A percentile compares a stretch with the other conserved stretches of the same genome.
Conservation (phyloP, 106 monocot species). For the Acanthochlamys bracteata region DNA sequence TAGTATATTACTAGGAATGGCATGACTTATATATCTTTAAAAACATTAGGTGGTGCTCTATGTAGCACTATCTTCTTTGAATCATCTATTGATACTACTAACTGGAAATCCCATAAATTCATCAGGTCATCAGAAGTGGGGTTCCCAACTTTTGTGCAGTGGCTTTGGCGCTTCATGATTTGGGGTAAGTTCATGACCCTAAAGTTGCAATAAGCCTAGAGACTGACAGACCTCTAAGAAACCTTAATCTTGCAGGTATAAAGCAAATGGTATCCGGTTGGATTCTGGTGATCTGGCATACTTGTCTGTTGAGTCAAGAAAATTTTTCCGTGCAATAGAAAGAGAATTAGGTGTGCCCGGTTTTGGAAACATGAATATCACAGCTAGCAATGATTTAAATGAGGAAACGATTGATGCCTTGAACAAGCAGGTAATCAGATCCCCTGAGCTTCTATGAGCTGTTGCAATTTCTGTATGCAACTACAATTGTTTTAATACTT, state of each 20-base stretch:
- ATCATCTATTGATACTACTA: too few relatives aligned
- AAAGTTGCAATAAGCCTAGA: too few relatives aligned
- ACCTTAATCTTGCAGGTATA: constrained; percentile 91
- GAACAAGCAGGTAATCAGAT: constrained; percentile 85
- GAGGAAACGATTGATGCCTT: constrained; percentile 98
- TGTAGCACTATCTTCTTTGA: too few relatives aligned
- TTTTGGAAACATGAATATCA: constrained; percentile 70
- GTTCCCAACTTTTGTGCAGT: constrained; percentile 82
- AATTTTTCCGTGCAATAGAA: constrained; percentile 74
- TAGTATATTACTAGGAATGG: too few relatives aligned
- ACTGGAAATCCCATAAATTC: background rate
- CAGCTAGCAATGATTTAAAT: constrained; percentile 97
- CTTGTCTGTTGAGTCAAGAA: constrained; percentile 70
- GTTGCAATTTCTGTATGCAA: too few relatives aligned
- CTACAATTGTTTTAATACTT: too few relatives aligned
- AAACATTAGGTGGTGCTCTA: too few relatives aligned
- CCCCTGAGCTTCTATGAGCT: too few relatives aligned
- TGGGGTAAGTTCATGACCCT: constrained; percentile 38
- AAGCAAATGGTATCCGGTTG: constrained; percentile 87
- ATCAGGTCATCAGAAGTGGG: constrained; percentile 69
- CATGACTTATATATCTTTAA: too few relatives aligned
- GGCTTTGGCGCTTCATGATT: constrained; percentile 53
- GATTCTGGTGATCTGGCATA: constrained; percentile 98
- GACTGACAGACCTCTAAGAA: too few relatives aligned
- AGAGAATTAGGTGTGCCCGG: constrained; percentile 54